Conservation (phyloP, 768 basidiomycete species). For the Crucibulum laeve region DNA sequence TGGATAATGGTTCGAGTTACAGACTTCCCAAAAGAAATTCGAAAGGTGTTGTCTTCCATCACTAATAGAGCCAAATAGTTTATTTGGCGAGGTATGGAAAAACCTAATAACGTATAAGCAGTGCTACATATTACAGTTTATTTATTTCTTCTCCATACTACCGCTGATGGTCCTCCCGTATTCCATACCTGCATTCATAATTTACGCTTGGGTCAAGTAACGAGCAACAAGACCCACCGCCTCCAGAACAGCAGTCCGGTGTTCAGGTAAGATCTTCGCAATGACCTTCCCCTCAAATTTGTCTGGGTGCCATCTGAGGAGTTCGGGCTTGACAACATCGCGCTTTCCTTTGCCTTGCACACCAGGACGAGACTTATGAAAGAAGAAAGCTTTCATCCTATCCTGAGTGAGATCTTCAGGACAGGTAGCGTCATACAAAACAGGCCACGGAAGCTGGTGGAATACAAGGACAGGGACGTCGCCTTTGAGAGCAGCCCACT, state of each 20-base stretch:
- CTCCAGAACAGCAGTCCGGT: slow-evolving; percentile 26
- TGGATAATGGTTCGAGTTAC: too few relatives aligned
- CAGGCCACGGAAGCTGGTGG: slow-evolving; percentile 41
- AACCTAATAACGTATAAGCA: too few relatives aligned
- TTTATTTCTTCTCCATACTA: too few relatives aligned
- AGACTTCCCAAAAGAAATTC: too few relatives aligned
- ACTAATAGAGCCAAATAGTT: too few relatives aligned
- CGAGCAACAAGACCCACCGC: slow-evolving; percentile 35
- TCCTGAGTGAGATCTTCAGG: slow-evolving; percentile 29
- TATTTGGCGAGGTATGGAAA: too few relatives aligned
- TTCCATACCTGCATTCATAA: too few relatives aligned
- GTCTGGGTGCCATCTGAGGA: slow-evolving; percentile 54
- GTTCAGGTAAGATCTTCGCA: slow-evolving; percentile 23
- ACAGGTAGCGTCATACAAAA: slow-evolving; percentile 16
- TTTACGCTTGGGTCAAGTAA: slow-evolving; percentile 30
- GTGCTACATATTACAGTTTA: too few relatives aligned
- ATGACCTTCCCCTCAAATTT: slow-evolving; percentile 38
- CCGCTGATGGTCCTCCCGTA: too few relatives aligned
- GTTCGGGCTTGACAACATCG: slow-evolving; percentile 36
- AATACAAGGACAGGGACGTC: slow-evolving; percentile 16
- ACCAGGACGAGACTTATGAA: slow-evolving; percentile 25
- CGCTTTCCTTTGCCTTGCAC: slow-evolving; percentile 23
- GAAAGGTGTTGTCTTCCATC: too few relatives aligned
- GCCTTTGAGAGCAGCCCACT: slow-evolving; percentile 30
- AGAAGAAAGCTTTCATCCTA: slow-evolving; percentile 33